These are phyloP conservation scores for Termitomyces sp. DNA, from an alignment of 768 basidiomycete genomes.

Conservation along the genomic window DNA sequence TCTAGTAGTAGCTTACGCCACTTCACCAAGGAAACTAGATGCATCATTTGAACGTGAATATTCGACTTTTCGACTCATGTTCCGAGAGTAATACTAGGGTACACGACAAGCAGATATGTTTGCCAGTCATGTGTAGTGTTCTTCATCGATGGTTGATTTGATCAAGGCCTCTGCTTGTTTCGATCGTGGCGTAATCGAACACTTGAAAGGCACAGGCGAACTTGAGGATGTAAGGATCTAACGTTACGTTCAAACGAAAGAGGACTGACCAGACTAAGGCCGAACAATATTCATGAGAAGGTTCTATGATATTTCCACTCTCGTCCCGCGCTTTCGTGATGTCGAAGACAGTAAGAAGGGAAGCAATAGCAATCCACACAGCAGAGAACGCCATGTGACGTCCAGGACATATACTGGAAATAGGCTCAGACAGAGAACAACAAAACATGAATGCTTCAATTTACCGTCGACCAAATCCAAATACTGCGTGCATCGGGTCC, in stretches of 20 bases:
- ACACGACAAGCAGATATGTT: no score
- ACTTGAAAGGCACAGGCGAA: not conserved
- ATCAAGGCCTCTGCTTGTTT: slow-evolving; percentile 2
- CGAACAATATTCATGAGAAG: slow-evolving; percentile 6
- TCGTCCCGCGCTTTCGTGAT: slow-evolving; percentile 17
- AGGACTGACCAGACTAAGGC: slow-evolving; percentile 8
- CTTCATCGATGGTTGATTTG: not conserved
- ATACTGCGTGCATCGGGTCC: slow-evolving; percentile 7
- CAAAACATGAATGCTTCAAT: not conserved
- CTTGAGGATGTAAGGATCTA: not conserved
- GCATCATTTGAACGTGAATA: no score
- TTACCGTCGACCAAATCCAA: slow-evolving; percentile 20
- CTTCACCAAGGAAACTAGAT: no score
- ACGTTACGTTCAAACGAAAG: not conserved
- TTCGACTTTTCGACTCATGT: no score
- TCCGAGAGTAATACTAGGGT: no score
- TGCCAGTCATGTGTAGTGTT: no score
- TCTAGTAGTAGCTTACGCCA: no score
- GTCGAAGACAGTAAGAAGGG: slow-evolving; percentile 24
- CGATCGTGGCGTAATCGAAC: not conserved
- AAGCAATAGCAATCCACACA: slow-evolving; percentile 6
- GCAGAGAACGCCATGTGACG: slow-evolving; percentile 24
- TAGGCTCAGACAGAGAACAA: not conserved
- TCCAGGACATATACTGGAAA: slow-evolving; percentile 25
- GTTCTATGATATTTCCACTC: slow-evolving; percentile 14